Base-by-base conservation (phyloP, 257 asterid genomes). In the Solanum sejunctum region DNA sequence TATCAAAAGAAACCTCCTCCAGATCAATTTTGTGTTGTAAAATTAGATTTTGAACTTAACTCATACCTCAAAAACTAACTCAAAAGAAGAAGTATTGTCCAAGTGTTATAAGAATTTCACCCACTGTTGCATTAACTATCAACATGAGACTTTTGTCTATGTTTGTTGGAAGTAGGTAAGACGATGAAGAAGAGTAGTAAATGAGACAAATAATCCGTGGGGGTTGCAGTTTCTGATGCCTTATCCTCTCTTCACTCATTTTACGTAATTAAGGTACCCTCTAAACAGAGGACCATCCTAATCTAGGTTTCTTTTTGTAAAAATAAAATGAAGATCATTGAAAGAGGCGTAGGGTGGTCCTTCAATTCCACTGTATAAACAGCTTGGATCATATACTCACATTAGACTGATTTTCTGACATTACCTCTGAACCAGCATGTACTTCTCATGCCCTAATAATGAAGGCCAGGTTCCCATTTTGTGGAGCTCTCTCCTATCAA, bases 261-360 rank as follows among this genome's bases (percentile, higher is more conserved):
- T 75, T 21, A 49, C 52, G 36, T 75, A 18, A 36, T 47, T 87
- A 60, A 55, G 36, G 66, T 72, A 13, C 56, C 47, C 78, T 83
- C 55, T 17, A 20, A 39, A 49, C 23, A 21, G 7, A 75, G 91
- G 89, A 87, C 91, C 91, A 87, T 85, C 88, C 89, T 89, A 87
- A 1, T 13, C 81, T 47, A 73, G 21, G 15, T 47, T 73, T 73
- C 60, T 21, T 39, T 80, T 54, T 80, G 45, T 58, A 5, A 18
- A 18, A 57, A 18, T 17, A 47, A 11, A 16, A 21, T 1, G 1
- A 28, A 28, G 2, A 28, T 32, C 52, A 72, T 32, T 66, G 79
- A 81, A 3, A 56, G 83, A 73, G 61, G 69, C 73, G 56, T 41
- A 61, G 70, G 13, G 86, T 88, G 91, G 91, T 88, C 91, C 87